Conservation (phyloP, 352 stramenopile species). For the Phytophthora aleatoria region DNA sequence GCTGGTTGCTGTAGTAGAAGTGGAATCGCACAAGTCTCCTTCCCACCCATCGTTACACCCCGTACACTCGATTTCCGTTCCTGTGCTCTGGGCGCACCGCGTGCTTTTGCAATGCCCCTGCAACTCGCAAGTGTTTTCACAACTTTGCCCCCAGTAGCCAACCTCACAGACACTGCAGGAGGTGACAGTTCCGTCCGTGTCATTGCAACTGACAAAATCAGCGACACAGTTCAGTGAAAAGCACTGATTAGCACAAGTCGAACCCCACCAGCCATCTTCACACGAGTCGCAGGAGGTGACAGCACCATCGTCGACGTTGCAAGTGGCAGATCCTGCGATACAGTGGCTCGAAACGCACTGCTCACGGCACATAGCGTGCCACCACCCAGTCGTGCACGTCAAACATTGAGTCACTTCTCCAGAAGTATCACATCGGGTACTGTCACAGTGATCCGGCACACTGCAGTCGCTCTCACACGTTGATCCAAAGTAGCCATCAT, state of each 20-base stretch:
- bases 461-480: neutral
- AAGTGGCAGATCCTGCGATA: neutral
- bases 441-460: neutral
- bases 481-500: neutral
- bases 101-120: neutral
- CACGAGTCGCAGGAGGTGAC: neutral
- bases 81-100: neutral
- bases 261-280: neutral
- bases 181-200: neutral
- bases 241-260: neutral
- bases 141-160: neutral
- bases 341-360: neutral
- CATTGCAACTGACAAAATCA: neutral
- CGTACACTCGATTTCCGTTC: neutral
- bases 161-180: neutral
- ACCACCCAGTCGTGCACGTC: neutral
- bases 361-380: neutral
- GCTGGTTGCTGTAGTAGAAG: neutral
- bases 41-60: neutral
- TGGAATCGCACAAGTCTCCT: neutral
- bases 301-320: neutral
- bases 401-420: neutral
- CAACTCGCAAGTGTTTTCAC: neutral
- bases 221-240: neutral
- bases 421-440: neutral